Evolutionary conservation across 352 stramenopile genomes (phyloP), one percentile per base, ranked within the genome.

Genomic region (Phytopythium mirpurense): DNA sequence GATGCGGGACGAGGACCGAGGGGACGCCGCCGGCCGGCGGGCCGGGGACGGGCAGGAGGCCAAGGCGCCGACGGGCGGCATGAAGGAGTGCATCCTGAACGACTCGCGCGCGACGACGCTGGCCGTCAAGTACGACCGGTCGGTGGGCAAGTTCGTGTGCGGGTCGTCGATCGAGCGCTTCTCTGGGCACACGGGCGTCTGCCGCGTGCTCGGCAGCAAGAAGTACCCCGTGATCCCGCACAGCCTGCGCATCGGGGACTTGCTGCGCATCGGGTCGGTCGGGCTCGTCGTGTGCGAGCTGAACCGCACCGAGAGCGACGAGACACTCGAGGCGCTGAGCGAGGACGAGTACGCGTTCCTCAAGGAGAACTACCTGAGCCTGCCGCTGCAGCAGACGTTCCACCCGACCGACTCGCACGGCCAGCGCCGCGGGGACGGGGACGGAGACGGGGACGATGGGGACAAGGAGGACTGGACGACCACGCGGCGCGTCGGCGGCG

Each of bases 281-380:
- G 89, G 89, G 3, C 70, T 97, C n/a, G 88, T 97, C 2, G 89
- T 97, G 29, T 95, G 85, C 53, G 89, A 97, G 61, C 37, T 96
- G 5, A 93, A 96, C 59, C 78, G 83, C 56, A 87, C 80, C 0
- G 64, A 63, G 2, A 67, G 66, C 37, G 82, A 93, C 19, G 70
- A 77, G 40, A 84, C 79, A 18, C 68, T 87, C 47, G 82, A 96
- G 49, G 59, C 72, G 50, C 70, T 96, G n/a, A 92, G 70, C 11
- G 77, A 81, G 16, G 74, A 93, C 24, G 86, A 95, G 62, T 90
- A 94, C 42, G 77, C 82, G 45, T 96, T 85, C 56, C 63, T 96
- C 41, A 93, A 95, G 63, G 84, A 90, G 48, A 88, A 95, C 66
- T 94, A 90, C 56, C 56, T 93, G 32, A 93, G 83, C 65, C 55